Evolutionary conservation across 768 basidiomycete species (phyloP), one percentile per base, ranked within the genome.

Genomic region (Termitomyces eurrhizus): DNA sequence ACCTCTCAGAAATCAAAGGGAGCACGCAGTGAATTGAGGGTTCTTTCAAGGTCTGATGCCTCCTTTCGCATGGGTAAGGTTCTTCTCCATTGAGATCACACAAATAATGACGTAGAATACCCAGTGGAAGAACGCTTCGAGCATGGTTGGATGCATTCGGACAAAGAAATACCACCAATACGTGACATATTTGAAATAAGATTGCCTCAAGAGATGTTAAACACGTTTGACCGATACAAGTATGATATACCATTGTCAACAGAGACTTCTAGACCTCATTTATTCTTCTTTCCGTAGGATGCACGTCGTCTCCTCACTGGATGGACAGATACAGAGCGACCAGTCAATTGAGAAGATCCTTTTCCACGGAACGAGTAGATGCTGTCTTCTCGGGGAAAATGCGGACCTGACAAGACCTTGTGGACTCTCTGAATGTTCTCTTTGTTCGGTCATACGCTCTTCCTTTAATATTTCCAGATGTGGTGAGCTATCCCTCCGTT

Each of bases 361-460:
- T 32, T 89, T 88, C 66, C 87, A 89, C 69, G 87, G 87, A n/a
- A 89, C 86, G 14, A 82, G 78, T 56, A 78, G 86, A 54, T 74
- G 71, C 9, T 89, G 87, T 65, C 68, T 78, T 4, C 63, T 89
- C 8, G 87, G 78, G n/a, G 87, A 89, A 53, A 79, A 78, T 24
- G 69, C 67, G 9, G 72, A 69, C 49, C 76, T 80, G 41, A 71
- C 78, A 26, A 71, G 78, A n/a, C 74, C 82, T 14, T 89, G 87
- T 62, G 63, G 67, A 51, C 71, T 82, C 9, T 66, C 79, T 13
- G 75, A 77, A 57, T 89, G 87, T 55, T 76, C 73, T 61, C 68
- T 89, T 29, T 89, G 87, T 64, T 74, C 74, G 33, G 79, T 89
- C 29, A 72, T 89, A 52, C 78, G 82, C 18, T 76, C 74, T 16